Conservation (phyloP, 148 eudicot species). For the Dysphania ambrosioides region DNA sequence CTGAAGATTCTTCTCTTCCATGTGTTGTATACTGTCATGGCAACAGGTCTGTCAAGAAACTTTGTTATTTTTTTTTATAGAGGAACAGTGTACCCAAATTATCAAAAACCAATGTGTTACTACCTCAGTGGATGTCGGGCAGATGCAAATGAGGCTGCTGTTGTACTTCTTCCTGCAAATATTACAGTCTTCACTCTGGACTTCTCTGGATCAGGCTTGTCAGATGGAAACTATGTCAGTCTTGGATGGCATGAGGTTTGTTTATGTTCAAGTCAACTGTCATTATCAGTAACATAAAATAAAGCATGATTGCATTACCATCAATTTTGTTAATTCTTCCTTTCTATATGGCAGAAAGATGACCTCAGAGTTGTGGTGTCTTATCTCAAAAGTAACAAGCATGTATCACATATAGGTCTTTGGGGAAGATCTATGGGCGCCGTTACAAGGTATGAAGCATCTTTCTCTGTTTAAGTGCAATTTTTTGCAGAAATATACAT, state of each 20-base stretch:
- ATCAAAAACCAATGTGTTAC: background rate
- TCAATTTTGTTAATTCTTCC: constrained; percentile 10
- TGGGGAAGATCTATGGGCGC: constrained; percentile 99
- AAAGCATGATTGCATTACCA: constrained; percentile 3
- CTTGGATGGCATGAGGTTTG: constrained; percentile 96
- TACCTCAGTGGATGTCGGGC: constrained; percentile 83
- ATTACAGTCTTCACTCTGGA: constrained; percentile 86
- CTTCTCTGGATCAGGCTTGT: constrained; percentile 91
- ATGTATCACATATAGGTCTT: constrained; percentile 68
- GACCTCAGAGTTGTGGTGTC: constrained; percentile 84
- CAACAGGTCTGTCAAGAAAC: constrained; percentile 50
- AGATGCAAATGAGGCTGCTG: constrained; percentile 93
- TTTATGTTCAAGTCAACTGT: background rate
- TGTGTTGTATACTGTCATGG: constrained; percentile 95
- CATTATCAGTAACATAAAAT: background rate
- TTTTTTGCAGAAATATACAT: background rate
- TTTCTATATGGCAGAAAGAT: constrained; percentile 55
- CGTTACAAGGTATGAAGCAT: constrained; percentile 61
- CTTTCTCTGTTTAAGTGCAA: background rate
- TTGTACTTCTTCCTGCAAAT: constrained; percentile 78
- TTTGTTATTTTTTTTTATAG: background rate
- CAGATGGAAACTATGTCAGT: constrained; percentile 85
- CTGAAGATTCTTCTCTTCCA: constrained; percentile 65
- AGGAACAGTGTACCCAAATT: background rate
- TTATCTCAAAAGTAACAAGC: constrained; percentile 51